Conservation (phyloP, 805 yeast species). For the Candida loeiensis region DNA sequence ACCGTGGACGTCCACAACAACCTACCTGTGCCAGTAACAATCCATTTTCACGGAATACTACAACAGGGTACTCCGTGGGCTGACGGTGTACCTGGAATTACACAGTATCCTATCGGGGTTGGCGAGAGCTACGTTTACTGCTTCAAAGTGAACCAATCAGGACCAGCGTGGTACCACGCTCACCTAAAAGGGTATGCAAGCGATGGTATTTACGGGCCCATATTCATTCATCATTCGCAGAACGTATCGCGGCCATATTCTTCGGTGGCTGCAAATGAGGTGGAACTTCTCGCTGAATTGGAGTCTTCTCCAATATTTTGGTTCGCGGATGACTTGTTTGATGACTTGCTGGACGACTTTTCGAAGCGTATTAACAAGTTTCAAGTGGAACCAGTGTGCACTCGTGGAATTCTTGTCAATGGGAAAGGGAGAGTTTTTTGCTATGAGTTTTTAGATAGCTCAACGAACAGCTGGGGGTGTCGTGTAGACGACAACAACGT, state of each 20-base stretch:
- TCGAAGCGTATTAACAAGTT: slow-evolving; percentile 30
- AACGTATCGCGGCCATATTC: slow-evolving; percentile 29
- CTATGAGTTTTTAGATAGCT: neutral
- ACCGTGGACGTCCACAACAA: slow-evolving; percentile 36
- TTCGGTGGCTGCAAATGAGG: slow-evolving; percentile 19
- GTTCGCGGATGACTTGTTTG: slow-evolving; percentile 41
- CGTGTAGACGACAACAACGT: neutral
- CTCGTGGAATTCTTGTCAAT: slow-evolving; percentile 27
- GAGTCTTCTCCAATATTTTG: slow-evolving; percentile 24
- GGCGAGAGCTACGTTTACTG: slow-evolving; percentile 40
- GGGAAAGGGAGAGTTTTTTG: slow-evolving; percentile 29
- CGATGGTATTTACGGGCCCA: slow-evolving; percentile 48
- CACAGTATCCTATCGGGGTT: slow-evolving; percentile 49
- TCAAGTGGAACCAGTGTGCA: slow-evolving; percentile 34
- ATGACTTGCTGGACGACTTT: slow-evolving; percentile 29
- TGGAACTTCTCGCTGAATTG: slow-evolving; percentile 23
- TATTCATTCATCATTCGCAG: slow-evolving; percentile 38
- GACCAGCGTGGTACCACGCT: slow-evolving; percentile 57
- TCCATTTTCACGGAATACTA: slow-evolving; percentile 55
- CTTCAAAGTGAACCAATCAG: slow-evolving; percentile 41
- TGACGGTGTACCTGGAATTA: slow-evolving; percentile 51
- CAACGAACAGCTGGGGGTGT: slow-evolving; percentile 1
- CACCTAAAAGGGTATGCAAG: slow-evolving; percentile 46
- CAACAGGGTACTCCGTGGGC: slow-evolving; percentile 44
- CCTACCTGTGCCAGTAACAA: slow-evolving; percentile 34